These are phyloP conservation scores for Penicillium sp. DNA, from an alignment of 2,329 filamentous ascomycete genomes.

Conservation along the genomic window DNA sequence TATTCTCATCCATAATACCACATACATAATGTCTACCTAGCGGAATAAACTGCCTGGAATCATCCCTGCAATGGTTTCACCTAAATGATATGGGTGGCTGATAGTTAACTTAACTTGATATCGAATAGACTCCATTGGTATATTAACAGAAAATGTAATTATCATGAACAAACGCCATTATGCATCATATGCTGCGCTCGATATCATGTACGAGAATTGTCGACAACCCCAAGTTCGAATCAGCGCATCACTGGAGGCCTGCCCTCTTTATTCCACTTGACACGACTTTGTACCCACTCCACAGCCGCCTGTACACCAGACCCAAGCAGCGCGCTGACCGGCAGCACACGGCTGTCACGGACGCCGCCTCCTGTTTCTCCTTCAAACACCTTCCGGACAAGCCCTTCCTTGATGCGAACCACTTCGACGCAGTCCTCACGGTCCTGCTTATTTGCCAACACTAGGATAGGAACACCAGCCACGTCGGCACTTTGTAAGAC, in stretches of 20 bases:
- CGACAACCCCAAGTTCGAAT: conserved; percentile 22
- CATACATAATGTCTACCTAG: not conserved
- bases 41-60: not conserved
- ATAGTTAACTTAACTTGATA: not conserved
- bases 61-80: not conserved
- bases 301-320: conserved; percentile 89
- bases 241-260: conserved; percentile 90
- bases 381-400: conserved; percentile 94
- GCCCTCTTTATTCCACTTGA: conserved; percentile 95
- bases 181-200: conserved; percentile 13
- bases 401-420: conserved; percentile 91
- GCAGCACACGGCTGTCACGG: conserved; percentile 84
- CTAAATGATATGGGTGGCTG: not conserved
- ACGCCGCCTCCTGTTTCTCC: conserved; percentile 84
- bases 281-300: conserved; percentile 90
- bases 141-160: conserved; percentile 12
- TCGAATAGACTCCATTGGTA: conserved; percentile 13
- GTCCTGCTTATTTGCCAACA: conserved; percentile 97
- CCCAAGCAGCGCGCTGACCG: conserved; percentile 78
- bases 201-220: conserved; percentile 4
- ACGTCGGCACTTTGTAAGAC: conserved; percentile 85
- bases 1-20: not conserved
- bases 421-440: conserved; percentile 97
- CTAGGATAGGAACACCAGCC: conserved; percentile 84
- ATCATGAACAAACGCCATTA: conserved; percentile 20